Evolutionary conservation across 2,329 filamentous ascomycete species (phyloP), one percentile per base, ranked within the genome.

Genomic region (Trichoderma brevicompactum): DNA sequence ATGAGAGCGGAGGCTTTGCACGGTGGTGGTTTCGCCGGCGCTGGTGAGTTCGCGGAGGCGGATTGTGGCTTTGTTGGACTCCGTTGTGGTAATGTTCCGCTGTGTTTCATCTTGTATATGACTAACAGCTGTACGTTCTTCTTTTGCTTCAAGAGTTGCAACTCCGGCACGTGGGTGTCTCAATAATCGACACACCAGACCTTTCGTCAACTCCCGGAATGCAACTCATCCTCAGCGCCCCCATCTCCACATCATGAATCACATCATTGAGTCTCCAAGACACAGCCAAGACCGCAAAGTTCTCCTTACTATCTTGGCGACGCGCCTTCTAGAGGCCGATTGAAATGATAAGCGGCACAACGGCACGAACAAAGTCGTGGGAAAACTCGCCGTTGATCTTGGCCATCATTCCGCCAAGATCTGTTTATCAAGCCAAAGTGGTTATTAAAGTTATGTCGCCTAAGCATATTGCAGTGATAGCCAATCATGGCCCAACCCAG

Each of bases 401-500:
- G 52, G 52, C 52, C 36, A 9, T 40, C 46, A 61, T 50, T 32
- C 23, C 32, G 60, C 60, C 60, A 63, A 63, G 60, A 60, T 58
- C 10, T 17, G 5, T 8, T 40, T 46, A 48, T 40, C 44, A 38
- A 44, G 38, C n/a, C 5, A 12, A 46, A 17, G 32, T 36, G 36
- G n/a, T 36, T 12, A 43, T 61, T 61, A 61, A 41, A 34, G 58
- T 61, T 61, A 50, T 61, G 19, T 43, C 46, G 46, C 38, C 58
- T 40, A 63, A 63, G 60, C 49, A 54, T 63, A 63, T 63, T 41
- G 23, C 17, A 1, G 17, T 1, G 13, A 44, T 12, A 19, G n/a
- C 53, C 62, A 58, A 58, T 58, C 36, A 13, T 3, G 2, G 1
- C 3, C 7, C 34, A 44, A 28, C 13, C 58, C 46, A 44, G 13